Percentiles rank a stretch among this genome's conserved stretches.
Evolutionary conservation across 768 basidiomycete species (phyloP).

Genomic region (Mycena leptocephala): DNA sequence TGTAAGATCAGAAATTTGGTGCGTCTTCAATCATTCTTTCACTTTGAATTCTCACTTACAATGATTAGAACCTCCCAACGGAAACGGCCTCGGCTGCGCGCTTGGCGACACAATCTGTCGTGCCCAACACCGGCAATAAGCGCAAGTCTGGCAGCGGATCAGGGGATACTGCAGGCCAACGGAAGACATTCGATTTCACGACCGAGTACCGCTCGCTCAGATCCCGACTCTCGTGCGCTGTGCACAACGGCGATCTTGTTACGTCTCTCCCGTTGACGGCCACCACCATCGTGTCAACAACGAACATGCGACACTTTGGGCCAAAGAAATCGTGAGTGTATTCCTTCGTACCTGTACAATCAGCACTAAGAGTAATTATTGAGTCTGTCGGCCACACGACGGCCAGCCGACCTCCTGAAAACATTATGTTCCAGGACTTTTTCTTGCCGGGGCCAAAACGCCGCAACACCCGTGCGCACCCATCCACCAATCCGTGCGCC

Average conservation of each 20-base stretch:
- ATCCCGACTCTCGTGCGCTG: constrained; percentile 2
- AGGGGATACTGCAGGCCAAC: no score
- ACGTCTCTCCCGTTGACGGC: background rate
- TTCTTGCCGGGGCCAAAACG: constrained; percentile 1
- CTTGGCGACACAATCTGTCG: no score
- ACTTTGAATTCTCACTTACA: background rate
- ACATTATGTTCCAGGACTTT: constrained; percentile 21
- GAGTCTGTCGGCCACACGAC: background rate
- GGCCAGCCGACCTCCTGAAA: background rate
- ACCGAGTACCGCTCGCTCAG: constrained; percentile 6
- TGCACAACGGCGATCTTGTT: constrained; percentile 8
- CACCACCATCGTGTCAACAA: constrained; percentile 8
- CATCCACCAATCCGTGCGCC: background rate
- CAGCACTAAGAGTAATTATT: background rate
- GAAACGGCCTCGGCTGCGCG: background rate
- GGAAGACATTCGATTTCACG: constrained; percentile 14
- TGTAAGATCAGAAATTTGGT: constrained; percentile 22
- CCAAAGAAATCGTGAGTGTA: constrained; percentile 26
- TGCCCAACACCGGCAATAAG: background rate
- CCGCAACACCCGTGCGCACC: background rate
- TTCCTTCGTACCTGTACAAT: background rate
- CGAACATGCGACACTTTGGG: constrained; percentile 5
- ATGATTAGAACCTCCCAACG: constrained; percentile 2
- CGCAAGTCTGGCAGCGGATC: background rate
- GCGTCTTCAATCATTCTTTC: background rate